Conservation (phyloP, 306 rosid species). For the Argentina anserina region DNA sequence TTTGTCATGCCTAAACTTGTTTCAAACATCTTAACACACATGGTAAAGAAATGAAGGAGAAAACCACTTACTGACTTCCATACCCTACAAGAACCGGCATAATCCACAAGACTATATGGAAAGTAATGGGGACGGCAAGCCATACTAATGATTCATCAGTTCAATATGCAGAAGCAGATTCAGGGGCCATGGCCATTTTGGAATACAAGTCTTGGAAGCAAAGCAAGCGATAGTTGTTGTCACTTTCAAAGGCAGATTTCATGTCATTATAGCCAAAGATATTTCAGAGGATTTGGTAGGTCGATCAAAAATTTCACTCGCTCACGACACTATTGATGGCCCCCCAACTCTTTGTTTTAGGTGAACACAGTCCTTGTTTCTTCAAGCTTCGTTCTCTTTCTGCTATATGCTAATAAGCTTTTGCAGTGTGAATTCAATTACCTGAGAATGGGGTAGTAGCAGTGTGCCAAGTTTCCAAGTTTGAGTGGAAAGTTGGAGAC, state of each 20-base stretch:
- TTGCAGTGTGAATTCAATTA: not conserved
- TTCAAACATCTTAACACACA: too few species aligned
- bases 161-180: not conserved
- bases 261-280: slow-evolving; percentile 38
- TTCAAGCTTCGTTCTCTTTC: not conserved
- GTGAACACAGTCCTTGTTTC: not conserved
- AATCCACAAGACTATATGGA: slow-evolving; percentile 20
- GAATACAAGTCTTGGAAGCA: slow-evolving; percentile 11
- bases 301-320: slow-evolving; percentile 27
- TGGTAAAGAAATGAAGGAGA: too few species aligned
- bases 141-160: slow-evolving; percentile 10
- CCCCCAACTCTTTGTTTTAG: not conserved
- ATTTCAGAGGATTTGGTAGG: slow-evolving; percentile 36
- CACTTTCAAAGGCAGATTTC: slow-evolving; percentile 37
- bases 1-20: too few species aligned
- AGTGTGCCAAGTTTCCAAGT: not conserved
- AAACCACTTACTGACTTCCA: too few species aligned
- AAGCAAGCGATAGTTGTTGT: slow-evolving; percentile 20
- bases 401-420: not conserved
- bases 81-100: too few species aligned
- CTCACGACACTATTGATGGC: slow-evolving; percentile 44
- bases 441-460: not conserved
- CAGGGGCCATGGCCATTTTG: slow-evolving; percentile 2
- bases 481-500: not conserved
- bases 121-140: slow-evolving; percentile 11